Percentiles rank a stretch among this genome's conserved stretches.
Evolutionary conservation across 2,329 filamentous ascomycete genomes (phyloP).

Genomic region (Colletotrichum cereale): DNA sequence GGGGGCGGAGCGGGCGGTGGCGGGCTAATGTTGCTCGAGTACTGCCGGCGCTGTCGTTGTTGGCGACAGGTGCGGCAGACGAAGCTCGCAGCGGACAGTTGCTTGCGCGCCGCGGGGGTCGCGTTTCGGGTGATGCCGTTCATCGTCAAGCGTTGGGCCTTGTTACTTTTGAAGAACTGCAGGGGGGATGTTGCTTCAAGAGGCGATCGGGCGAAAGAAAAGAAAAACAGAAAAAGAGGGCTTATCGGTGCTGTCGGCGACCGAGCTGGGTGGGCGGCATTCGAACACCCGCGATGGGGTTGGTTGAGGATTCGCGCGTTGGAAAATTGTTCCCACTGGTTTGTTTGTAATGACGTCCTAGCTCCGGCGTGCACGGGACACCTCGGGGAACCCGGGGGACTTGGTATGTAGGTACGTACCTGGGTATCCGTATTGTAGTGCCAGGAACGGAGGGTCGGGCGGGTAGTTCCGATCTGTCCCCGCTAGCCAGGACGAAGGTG

Average conservation of each 20-base stretch:
- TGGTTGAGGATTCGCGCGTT: background rate
- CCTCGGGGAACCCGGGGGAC: too few species aligned
- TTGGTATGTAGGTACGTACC: too few species aligned
- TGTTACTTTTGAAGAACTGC: background rate
- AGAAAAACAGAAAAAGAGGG: background rate
- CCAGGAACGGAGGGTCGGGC: background rate
- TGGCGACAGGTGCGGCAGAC: slow-evolving; percentile 50
- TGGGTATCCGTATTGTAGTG: too few species aligned
- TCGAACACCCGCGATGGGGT: slow-evolving; percentile 6
- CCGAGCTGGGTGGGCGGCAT: slow-evolving; percentile 9
- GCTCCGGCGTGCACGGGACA: slow-evolving; percentile 27
- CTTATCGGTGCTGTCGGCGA: slow-evolving; percentile 4
- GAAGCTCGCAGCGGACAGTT: slow-evolving; percentile 29
- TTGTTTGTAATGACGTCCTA: slow-evolving; percentile 36
- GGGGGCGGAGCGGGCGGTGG: slow-evolving; percentile 57
- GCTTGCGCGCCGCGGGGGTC: slow-evolving; percentile 26
- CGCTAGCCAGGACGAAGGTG: background rate
- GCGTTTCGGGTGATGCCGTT: slow-evolving; percentile 23
- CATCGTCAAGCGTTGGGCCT: slow-evolving; percentile 1
- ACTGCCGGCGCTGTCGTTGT: slow-evolving; percentile 46
- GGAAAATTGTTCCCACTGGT: slow-evolving; percentile 33
- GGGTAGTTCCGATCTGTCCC: slow-evolving; percentile 11
- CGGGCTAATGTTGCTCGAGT: slow-evolving; percentile 49
- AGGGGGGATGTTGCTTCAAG: background rate
- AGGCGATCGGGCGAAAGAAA: background rate